Conservation (phyloP, 2,329 filamentous ascomycete species). For the Cladophialophora bantiana region DNA sequence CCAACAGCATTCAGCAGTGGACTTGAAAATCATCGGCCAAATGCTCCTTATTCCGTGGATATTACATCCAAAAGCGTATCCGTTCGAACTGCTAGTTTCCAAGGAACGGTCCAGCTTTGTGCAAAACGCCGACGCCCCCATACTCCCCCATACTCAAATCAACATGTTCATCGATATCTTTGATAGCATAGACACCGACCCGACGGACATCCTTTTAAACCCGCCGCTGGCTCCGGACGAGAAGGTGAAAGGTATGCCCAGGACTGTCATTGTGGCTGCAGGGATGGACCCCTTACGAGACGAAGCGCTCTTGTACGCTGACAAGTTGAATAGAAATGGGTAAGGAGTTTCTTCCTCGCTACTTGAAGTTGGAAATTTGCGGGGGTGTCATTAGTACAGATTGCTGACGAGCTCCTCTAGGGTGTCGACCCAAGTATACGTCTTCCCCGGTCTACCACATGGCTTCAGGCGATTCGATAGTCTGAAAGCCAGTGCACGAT, state of each 20-base stretch:
- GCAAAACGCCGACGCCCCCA: slow-evolving; percentile 58
- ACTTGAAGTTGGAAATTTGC: background rate
- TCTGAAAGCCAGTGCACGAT: slow-evolving; percentile 42
- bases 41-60: slow-evolving; percentile 60
- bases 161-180: slow-evolving; percentile 45
- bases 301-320: slow-evolving; percentile 57
- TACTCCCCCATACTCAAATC: slow-evolving; percentile 53
- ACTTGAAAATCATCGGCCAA: slow-evolving; percentile 56
- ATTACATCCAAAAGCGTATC: slow-evolving; percentile 48
- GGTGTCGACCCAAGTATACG: slow-evolving; percentile 56
- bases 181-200: slow-evolving; percentile 40
- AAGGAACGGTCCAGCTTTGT: slow-evolving; percentile 43
- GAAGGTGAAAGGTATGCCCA: slow-evolving; percentile 54
- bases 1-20: slow-evolving; percentile 43
- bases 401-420: slow-evolving; percentile 40
- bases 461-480: slow-evolving; percentile 51
- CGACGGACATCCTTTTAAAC: slow-evolving; percentile 49
- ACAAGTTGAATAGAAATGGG: slow-evolving; percentile 50
- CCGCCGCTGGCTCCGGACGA: slow-evolving; percentile 46
- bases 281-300: slow-evolving; percentile 59
- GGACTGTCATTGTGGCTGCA: slow-evolving; percentile 47
- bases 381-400: background rate
- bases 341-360: slow-evolving; percentile 40
- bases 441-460: slow-evolving; percentile 63
- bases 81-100: slow-evolving; percentile 47